These are phyloP conservation scores for Aspergillus nanangensis DNA, from an alignment of 495 filamentous ascomycete genomes.

Conservation along the genomic window DNA sequence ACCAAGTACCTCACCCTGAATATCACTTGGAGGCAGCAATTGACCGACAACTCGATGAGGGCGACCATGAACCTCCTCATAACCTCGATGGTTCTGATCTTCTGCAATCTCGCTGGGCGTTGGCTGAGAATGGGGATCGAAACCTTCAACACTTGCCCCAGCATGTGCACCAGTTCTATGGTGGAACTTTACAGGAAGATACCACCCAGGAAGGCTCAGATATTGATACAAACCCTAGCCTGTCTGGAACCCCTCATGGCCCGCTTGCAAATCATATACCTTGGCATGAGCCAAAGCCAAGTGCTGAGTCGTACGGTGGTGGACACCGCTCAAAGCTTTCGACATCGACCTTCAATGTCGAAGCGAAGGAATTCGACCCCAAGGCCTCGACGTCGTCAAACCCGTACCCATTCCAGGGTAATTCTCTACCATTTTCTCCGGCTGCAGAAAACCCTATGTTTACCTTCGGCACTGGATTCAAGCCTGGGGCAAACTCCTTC, in stretches of 20 bases:
- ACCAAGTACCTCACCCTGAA: constrained; percentile 62
- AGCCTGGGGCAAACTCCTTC: constrained; percentile 34
- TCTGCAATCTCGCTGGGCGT: constrained; percentile 35
- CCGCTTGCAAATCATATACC: constrained; percentile 26
- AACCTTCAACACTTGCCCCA: constrained; percentile 27
- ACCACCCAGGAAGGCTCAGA: constrained; percentile 58
- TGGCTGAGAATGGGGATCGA: constrained; percentile 22
- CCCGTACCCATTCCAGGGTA: constrained; percentile 50
- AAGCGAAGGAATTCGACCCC: constrained; percentile 84
- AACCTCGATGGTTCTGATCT: constrained; percentile 29
- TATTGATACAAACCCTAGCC: constrained; percentile 72
- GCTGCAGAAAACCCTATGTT: constrained; percentile 26
- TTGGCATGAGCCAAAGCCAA: constrained; percentile 39
- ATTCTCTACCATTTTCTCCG: constrained; percentile 48
- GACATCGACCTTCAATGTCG: constrained; percentile 76
- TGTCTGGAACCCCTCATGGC: constrained; percentile 58
- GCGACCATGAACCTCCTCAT: constrained; percentile 38
- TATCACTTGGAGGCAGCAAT: constrained; percentile 75
- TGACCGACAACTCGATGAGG: constrained; percentile 65
- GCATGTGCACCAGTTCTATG: constrained; percentile 33
- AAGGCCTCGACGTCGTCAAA: constrained; percentile 56
- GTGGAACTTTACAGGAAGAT: constrained; percentile 29
- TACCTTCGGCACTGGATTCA: constrained; percentile 26
- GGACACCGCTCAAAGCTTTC: constrained; percentile 62
- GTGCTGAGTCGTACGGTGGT: constrained; percentile 29